These are phyloP conservation scores for Kwoniella dendrophila DNA, from an alignment of 768 basidiomycete species.

Conservation along the genomic window DNA sequence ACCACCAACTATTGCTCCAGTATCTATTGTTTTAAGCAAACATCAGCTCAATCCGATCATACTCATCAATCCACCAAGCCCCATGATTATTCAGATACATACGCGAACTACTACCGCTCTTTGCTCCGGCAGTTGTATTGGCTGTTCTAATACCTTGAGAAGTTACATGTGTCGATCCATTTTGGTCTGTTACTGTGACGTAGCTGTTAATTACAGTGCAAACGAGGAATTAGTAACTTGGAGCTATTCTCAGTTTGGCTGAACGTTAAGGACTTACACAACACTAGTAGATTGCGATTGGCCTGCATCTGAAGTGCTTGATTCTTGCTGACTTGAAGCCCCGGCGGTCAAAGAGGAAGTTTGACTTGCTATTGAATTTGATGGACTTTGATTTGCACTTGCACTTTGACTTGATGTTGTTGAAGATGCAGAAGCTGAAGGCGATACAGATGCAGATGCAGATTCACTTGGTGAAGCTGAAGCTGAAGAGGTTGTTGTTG, in stretches of 20 bases:
- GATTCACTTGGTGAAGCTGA: constrained; percentile 15
- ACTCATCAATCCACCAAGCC: neutral
- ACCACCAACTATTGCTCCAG: constrained; percentile 51
- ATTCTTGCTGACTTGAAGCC: constrained; percentile 1
- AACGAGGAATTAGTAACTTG: neutral
- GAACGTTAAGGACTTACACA: constrained; percentile 13
- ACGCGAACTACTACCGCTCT: constrained; percentile 17
- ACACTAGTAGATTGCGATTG: constrained; percentile 19
- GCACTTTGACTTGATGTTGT: constrained; percentile 4
- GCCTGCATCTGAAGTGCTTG: constrained; percentile 4
- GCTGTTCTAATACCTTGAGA: constrained; percentile 23
- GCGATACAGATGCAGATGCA: constrained; percentile 13
- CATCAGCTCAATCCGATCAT: neutral
- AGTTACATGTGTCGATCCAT: constrained; percentile 26
- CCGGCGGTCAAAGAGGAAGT: constrained; percentile 11
- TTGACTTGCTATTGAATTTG: constrained; percentile 7
- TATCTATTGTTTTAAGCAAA: constrained; percentile 18
- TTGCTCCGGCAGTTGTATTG: neutral
- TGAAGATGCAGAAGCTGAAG: constrained; percentile 17
- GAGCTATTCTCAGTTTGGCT: neutral
- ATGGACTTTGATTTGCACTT: constrained; percentile 5
- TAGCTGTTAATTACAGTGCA: constrained; percentile 1
- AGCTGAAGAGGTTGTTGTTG: constrained; percentile 5
- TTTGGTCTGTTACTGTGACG: constrained; percentile 26
- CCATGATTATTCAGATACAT: no score